Conservation (phyloP, 1,139 yeast species). For the Saccharomyces pastorianus region DNA sequence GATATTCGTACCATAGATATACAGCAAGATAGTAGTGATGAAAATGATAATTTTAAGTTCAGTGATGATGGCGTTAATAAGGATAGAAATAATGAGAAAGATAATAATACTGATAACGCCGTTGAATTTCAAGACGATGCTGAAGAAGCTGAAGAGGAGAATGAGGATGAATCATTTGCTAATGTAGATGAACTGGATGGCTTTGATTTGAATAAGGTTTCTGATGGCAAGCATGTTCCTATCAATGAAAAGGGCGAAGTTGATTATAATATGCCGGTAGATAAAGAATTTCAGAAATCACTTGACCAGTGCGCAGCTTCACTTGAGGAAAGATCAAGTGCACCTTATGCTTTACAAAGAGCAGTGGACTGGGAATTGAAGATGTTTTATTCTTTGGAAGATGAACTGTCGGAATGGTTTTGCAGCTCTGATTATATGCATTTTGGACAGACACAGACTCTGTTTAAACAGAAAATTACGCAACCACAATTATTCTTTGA, state of each 20-base stretch:
- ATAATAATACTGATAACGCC: slow-evolving; percentile 7
- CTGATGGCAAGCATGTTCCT: not conserved
- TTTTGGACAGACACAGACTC: slow-evolving; percentile 13
- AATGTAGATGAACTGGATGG: slow-evolving; percentile 34
- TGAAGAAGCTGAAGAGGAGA: slow-evolving; percentile 22
- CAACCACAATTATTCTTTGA: slow-evolving; percentile 18
- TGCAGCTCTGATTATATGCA: slow-evolving; percentile 40
- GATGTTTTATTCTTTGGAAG: slow-evolving; percentile 37
- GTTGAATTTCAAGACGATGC: slow-evolving; percentile 5
- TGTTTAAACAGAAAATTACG: slow-evolving; percentile 16
- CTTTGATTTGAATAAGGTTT: slow-evolving; percentile 9
- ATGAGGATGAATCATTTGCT: slow-evolving; percentile 28
- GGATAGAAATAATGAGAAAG: slow-evolving; percentile 4
- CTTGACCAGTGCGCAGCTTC: slow-evolving; percentile 34
- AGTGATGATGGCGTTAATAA: not conserved
- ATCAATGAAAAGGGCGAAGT: slow-evolving; percentile 5
- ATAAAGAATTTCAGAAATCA: slow-evolving; percentile 31
- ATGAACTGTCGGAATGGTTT: slow-evolving; percentile 62
- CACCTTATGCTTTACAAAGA: slow-evolving; percentile 31
- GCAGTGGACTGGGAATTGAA: slow-evolving; percentile 40
- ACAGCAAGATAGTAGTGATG: slow-evolving; percentile 2
- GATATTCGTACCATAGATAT: slow-evolving; percentile 7
- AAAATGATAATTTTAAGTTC: not conserved
- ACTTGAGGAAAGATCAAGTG: slow-evolving; percentile 18
- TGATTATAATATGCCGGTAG: slow-evolving; percentile 34